Base-by-base conservation (phyloP, 768 basidiomycete species). In the Boletales sp. region DNA sequence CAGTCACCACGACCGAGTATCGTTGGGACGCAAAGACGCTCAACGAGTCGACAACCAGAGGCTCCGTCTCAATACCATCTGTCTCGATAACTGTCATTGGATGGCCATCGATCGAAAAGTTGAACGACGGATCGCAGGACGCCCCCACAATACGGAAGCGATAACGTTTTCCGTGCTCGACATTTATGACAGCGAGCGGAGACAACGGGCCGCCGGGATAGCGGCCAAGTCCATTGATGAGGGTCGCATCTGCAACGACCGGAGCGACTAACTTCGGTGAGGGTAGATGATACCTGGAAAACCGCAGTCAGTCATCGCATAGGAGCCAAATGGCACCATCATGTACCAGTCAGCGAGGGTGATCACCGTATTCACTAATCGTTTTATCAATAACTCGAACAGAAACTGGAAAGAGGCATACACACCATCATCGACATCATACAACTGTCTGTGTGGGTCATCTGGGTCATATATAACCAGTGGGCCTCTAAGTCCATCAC, bases 141-240 rank as follows among this genome's bases (percentile, higher is more conserved):
- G 76, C 73, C 28, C 65, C 67, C 1, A 80, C 64, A 21, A 81
- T 56, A 32, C 79, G 75, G 65, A 80, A 70, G n/a, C 79, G 73
- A 53, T 80, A 79, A 8, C 72, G 67, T 31, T 63, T 62, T 18
- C 69, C 67, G 8, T 61, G 48, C 8, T 62, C 40, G 30, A 79
- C 74, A 15, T 57, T 70, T 18, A 77, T 59, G 2, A 76, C 70
- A 0, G 76, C 56, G n/a, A 79, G 67, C 0, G 62, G 58, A 7
- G 68, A 58, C 2, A 56, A 45, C 11, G 75, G 72, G 0, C 77
- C 76, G 2, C 64, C 70, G 12, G 57, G n/a, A 34, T 60, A 67
- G 32, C 61, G 57, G 3, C 68, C 64, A 2, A 48, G 53, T 10
- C 70, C 70, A 19, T 71, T 71, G 25, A 71, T 64, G 2, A 71